phyloP scores from a whole-genome alignment of 495 filamentous ascomycete species.

The Penicillium antarcticum region DNA sequence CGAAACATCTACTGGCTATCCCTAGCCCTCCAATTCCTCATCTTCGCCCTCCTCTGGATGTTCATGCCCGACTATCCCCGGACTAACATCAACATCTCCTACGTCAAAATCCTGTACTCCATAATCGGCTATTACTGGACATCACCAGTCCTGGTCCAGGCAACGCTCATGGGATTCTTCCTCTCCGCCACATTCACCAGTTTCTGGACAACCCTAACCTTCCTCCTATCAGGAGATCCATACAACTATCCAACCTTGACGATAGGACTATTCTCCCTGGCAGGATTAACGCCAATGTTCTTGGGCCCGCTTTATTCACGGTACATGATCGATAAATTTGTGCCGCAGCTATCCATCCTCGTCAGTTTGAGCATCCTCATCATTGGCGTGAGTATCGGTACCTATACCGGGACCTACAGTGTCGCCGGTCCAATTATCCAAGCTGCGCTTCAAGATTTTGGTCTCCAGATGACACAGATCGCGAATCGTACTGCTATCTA shows the following conservation, averaged over 20 bases:
- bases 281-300: constrained; percentile 67
- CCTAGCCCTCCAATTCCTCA: constrained; percentile 67
- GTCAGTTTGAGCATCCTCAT: constrained; percentile 57
- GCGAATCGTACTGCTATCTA: constrained; percentile 73
- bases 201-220: constrained; percentile 84
- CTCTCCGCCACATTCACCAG: constrained; percentile 57
- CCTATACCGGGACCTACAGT: constrained; percentile 60
- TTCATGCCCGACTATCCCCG: constrained; percentile 81
- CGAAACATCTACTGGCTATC: constrained; percentile 79
- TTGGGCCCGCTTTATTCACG: constrained; percentile 65
- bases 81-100: constrained; percentile 59
- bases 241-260: constrained; percentile 64
- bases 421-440: constrained; percentile 75
- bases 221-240: constrained; percentile 65
- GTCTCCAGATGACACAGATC: constrained; percentile 70
- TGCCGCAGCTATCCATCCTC: constrained; percentile 62
- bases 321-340: constrained; percentile 65
- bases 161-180: constrained; percentile 56
- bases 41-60: constrained; percentile 62
- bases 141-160: constrained; percentile 68
- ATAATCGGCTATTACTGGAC: constrained; percentile 59
- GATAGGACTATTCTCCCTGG: constrained; percentile 77
- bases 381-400: constrained; percentile 64
- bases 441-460: constrained; percentile 69
- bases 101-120: constrained; percentile 61